phyloP scores from a whole-genome alignment of 768 basidiomycete genomes.

The Xerocomus potaroensis region DNA sequence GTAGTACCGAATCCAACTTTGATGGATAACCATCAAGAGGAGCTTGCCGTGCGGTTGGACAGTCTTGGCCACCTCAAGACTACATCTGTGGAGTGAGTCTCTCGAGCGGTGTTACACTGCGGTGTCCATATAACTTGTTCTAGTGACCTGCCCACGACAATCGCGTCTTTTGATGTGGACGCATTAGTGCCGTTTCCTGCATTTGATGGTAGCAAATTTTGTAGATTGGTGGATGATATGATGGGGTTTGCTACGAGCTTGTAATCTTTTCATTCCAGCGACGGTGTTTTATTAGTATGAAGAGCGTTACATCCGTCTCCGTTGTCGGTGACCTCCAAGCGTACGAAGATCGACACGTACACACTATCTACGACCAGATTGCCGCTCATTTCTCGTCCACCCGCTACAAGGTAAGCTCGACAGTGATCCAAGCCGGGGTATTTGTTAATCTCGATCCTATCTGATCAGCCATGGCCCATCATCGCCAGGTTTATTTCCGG shows the following conservation, averaged over 20 bases:
- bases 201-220: constrained; percentile 65
- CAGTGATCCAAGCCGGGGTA: neutral
- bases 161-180: constrained; percentile 45
- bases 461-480: constrained; percentile 80
- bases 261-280: too few relatives aligned
- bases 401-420: constrained; percentile 66
- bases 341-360: constrained; percentile 77
- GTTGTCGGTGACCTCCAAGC: constrained; percentile 47
- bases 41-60: constrained; percentile 71
- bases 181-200: constrained; percentile 57
- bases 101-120: neutral
- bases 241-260: constrained; percentile 71
- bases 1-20: constrained; percentile 87
- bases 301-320: constrained; percentile 35
- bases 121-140: constrained; percentile 6
- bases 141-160: constrained; percentile 54
- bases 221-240: constrained; percentile 64
- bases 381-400: constrained; percentile 86
- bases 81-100: constrained; percentile 54
- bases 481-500: constrained; percentile 69
- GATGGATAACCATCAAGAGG: constrained; percentile 90
- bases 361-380: constrained; percentile 79
- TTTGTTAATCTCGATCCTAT: neutral
- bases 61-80: constrained; percentile 53
- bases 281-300: too few relatives aligned